Base-by-base conservation (phyloP, 1,139 yeast genomes). In the Tardiomyces digboiensis region DNA sequence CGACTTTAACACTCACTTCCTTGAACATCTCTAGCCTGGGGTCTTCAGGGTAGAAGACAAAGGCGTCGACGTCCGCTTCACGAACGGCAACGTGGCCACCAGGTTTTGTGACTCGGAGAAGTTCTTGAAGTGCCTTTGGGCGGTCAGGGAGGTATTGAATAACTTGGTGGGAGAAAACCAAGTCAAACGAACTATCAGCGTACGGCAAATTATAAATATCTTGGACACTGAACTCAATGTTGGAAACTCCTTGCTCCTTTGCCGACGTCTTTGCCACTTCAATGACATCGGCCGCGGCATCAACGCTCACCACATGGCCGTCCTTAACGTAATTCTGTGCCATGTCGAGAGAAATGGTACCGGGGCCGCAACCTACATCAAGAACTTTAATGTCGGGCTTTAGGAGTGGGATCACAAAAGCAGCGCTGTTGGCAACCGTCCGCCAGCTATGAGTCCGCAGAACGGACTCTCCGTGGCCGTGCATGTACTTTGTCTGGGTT, bases 361-460 rank as follows among this genome's bases (percentile, higher is more conserved):
- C 74, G 2, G 73, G 73, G 0, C 74, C 74, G 48, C 67, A 64
- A 1, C 74, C 74, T 14, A 68, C 68, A 49, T 70, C 74, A 19
- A 69, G 58, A n/a, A 68, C 55, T 37, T 52, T 50, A 42, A 55
- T 53, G 36, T 56, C 52, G 5, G 62, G 57, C 45, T 62, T 55
- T 40, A 69, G 45, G 23, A 59, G 54, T 2, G 65, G 63, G 19
- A 66, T 47, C 41, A 66, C 44, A 48, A 58, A 67, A 2, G 53
- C 55, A 5, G 62, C 55, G 3, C 67, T 62, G 47, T 64, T 64
- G 26, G 52, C 58, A 2, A 64, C 69, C 2, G 58, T 62, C 46
- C 72, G 53, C 69, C 71, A 66, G 12, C 57, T 45, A 49, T 68
- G 72, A 6, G 71, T 52, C 20, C 55, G 42, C 38, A 56, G 42